A percentile compares a stretch with the other conserved stretches of the same genome.
These are phyloP conservation scores for Miamiensis avidus DNA, from an alignment of 169 alveolate genomes.

Conservation along the genomic window DNA sequence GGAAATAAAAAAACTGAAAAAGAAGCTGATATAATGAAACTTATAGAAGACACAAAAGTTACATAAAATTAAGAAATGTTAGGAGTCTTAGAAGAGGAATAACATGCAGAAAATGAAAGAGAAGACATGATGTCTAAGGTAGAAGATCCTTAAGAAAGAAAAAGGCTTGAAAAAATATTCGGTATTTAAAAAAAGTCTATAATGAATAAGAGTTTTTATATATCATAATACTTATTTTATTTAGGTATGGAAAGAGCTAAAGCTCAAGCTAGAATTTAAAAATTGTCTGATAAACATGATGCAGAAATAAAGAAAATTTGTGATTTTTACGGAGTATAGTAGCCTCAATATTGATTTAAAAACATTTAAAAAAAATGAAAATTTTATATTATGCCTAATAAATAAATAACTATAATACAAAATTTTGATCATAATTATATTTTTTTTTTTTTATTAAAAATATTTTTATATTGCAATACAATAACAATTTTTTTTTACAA, in stretches of 20 bases:
- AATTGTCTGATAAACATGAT: conserved; percentile 8
- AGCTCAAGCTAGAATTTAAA: conserved; percentile 28
- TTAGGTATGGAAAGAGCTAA: conserved; percentile 41
- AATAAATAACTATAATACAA: background rate
- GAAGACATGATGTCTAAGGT: conserved; percentile 28
- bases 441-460: no score
- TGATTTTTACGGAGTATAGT: background rate
- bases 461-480: no score
- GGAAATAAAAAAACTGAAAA: background rate
- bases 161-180: conserved; percentile 37
- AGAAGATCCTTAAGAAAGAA: conserved; percentile 28
- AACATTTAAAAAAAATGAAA: no score
- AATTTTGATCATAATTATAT: no score
- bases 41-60: conserved; percentile 31
- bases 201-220: no score
- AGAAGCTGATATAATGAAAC: conserved; percentile 10
- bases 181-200: conserved; percentile 16
- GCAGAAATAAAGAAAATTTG: background rate
- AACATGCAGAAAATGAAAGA: conserved; percentile 35
- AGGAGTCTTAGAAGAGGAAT: conserved; percentile 24
- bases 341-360: background rate
- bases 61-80: conserved; percentile 32
- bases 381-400: no score
- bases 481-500: no score
- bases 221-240: background rate